Evolutionary conservation across 495 filamentous ascomycete genomes (phyloP), one percentile per base, ranked within the genome.

Genomic region (Hypoxylon intermedium): DNA sequence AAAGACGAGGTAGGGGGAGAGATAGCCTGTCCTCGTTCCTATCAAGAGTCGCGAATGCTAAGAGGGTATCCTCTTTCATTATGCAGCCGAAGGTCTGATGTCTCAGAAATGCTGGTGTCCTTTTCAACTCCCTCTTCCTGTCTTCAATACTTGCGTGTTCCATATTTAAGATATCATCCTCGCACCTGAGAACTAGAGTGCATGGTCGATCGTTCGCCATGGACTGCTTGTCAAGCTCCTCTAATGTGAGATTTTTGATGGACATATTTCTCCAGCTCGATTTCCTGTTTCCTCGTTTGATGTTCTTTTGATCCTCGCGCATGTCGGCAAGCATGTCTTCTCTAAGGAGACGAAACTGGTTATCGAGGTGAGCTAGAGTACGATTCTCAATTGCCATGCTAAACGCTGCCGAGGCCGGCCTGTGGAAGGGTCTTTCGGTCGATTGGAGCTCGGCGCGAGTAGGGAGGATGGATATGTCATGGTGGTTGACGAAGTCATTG

Each of bases 341-440:
- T 3, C 90, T 74, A 2, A 91, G 72, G 1, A 93, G 81, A 0
- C 90, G 87, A 62, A 91, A 95, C 51, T 93, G 89, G 61, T 91
- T 92, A 65, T 92, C 90, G 0, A 90, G 58, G 67, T 91, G 87
- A 0, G 75, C 71, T 0, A 67, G 69, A 0, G 79, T 58, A 0
- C 87, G 83, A 9, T 68, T 59, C 2, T 75, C 69, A 4, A 72
- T 26, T 0, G 59, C 55, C 13, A 53, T 54, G 1, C 76, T 73
- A 5, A 67, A 44, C 1, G 83, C 70, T 9, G 75, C 78, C 0
- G 74, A 71, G 1, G 76, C 79, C 7, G 68, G 78, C 5, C 77
- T 78, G 60, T 84, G 85, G 74, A 87, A 92, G 0, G 88, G 84
- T 20, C 58, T 70, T 33, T 83, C 81, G 0, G 65, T 79, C 0